Evolutionary conservation across 1,284 basidiomycete genomes (phyloP).

Genomic region (Neonothopanus nambi): DNA sequence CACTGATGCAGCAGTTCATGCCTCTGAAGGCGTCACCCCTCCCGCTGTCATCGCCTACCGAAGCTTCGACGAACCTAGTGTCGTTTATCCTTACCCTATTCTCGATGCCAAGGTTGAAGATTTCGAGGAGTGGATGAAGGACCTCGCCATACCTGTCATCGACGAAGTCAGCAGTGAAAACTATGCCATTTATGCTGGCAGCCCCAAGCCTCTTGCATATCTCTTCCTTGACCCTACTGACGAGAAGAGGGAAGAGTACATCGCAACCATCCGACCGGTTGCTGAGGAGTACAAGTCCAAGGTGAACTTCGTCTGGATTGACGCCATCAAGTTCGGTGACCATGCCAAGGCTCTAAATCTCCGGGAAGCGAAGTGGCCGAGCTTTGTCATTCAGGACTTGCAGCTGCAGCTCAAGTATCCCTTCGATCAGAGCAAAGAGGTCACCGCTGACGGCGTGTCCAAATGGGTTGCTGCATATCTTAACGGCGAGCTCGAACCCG

Average conservation of each 20-base stretch:
- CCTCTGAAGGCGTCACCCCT: conserved; percentile 70
- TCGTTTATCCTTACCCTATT: conserved; percentile 71
- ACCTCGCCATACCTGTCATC: conserved; percentile 86
- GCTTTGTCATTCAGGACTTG: conserved; percentile 92
- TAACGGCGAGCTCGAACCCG: conserved; percentile 75
- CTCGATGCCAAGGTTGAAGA: conserved; percentile 58
- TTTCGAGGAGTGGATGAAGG: conserved; percentile 77
- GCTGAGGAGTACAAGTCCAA: conserved; percentile 84
- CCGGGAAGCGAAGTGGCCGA: conserved; percentile 82
- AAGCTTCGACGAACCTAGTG: conserved; percentile 84
- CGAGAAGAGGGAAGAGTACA: conserved; percentile 64
- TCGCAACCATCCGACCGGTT: conserved; percentile 74
- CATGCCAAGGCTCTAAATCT: conserved; percentile 97
- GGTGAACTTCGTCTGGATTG: conserved; percentile 98
- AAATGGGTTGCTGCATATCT: conserved; percentile 70
- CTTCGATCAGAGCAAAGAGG: conserved; percentile 65
- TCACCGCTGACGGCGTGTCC: conserved; percentile 58
- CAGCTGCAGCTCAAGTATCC: conserved; percentile 89
- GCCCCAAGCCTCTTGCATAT: conserved; percentile 90
- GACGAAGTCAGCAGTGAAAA: conserved; percentile 96
- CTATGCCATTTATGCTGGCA: conserved; percentile 84
- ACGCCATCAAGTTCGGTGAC: conserved; percentile 92
- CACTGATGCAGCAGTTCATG: conserved; percentile 69
- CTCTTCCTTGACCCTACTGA: conserved; percentile 87
- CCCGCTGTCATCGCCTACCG: conserved; percentile 94